These are phyloP conservation scores for Dactylonectria estremocensis DNA, from an alignment of 2,329 filamentous ascomycete species.

Conservation along the genomic window DNA sequence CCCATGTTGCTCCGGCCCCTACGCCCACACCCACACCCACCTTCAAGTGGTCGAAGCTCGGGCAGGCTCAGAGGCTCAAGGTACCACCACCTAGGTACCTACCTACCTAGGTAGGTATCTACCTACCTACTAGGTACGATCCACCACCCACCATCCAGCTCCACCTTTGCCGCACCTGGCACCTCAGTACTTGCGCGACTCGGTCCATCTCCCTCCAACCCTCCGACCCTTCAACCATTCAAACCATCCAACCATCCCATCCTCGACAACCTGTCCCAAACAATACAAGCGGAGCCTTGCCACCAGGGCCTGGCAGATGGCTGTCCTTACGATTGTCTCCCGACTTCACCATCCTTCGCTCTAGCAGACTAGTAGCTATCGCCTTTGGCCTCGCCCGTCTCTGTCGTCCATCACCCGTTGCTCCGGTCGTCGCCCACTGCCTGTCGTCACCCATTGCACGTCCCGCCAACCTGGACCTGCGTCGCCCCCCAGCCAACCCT, in stretches of 20 bases:
- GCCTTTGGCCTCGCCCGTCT: slow-evolving; percentile 27
- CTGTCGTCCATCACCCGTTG: slow-evolving; percentile 28
- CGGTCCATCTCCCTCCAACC: slow-evolving; percentile 43
- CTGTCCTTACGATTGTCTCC: slow-evolving; percentile 32
- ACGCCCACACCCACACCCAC: slow-evolving; percentile 36
- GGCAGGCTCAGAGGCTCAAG: slow-evolving; percentile 40
- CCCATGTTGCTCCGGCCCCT: slow-evolving; percentile 10
- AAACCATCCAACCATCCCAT: slow-evolving; percentile 36
- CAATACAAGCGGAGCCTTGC: slow-evolving; percentile 38
- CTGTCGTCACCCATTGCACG: not conserved
- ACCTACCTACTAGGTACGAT: too few species aligned
- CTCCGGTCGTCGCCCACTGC: not conserved
- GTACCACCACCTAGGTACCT: slow-evolving; percentile 19
- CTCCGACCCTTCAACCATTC: slow-evolving; percentile 28
- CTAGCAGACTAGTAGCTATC: slow-evolving; percentile 27
- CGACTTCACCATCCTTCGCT: slow-evolving; percentile 30
- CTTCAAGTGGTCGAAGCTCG: slow-evolving; percentile 24
- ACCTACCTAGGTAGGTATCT: too few species aligned
- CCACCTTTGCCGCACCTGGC: slow-evolving; percentile 33
- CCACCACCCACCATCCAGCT: slow-evolving; percentile 10
- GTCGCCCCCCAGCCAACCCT: slow-evolving; percentile 38
- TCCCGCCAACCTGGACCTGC: slow-evolving; percentile 14
- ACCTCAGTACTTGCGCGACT: slow-evolving; percentile 40
- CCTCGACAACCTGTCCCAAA: slow-evolving; percentile 34
- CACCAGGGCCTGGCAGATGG: slow-evolving; percentile 46